Percentiles rank a stretch among this genome's conserved stretches.
These are phyloP conservation scores for Cyberlindnera saturnus DNA, from an alignment of 805 yeast species.

Conservation along the genomic window DNA sequence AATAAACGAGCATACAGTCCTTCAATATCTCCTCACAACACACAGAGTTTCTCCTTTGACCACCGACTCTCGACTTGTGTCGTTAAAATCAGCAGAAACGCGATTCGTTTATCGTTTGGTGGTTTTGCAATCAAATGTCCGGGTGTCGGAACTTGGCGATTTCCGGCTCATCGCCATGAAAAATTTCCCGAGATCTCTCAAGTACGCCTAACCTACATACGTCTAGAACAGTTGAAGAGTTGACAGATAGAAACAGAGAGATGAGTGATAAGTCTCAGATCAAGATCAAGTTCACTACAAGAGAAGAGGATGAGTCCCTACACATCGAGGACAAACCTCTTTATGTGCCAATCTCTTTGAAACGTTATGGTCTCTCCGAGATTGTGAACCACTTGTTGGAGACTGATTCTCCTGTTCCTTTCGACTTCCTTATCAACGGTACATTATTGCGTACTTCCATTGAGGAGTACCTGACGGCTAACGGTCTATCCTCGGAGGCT, in stretches of 20 bases:
- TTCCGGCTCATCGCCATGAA: slow-evolving; percentile 5
- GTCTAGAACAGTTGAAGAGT: not conserved
- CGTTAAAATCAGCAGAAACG: no score
- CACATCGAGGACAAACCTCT: slow-evolving; percentile 81
- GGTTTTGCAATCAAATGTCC: not conserved
- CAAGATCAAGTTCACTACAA: slow-evolving; percentile 76
- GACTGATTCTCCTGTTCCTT: slow-evolving; percentile 67
- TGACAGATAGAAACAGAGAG: not conserved
- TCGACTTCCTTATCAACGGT: slow-evolving; percentile 88
- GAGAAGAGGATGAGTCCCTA: slow-evolving; percentile 70
- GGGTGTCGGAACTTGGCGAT: slow-evolving; percentile 1
- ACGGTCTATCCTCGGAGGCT: slow-evolving; percentile 80
- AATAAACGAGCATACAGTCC: no score
- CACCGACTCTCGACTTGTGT: no score
- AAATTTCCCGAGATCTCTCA: not conserved
- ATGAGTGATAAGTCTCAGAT: slow-evolving; percentile 50
- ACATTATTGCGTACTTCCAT: slow-evolving; percentile 71
- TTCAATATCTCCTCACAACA: no score
- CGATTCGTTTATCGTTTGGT: no score
- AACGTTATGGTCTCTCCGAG: slow-evolving; percentile 90
- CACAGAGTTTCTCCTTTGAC: no score
- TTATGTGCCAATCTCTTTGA: slow-evolving; percentile 79
- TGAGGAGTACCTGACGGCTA: slow-evolving; percentile 66
- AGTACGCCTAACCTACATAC: not conserved
- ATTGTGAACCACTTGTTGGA: slow-evolving; percentile 83